Evolutionary conservation across 1,284 basidiomycete species (phyloP).

Genomic region (Cerrena zonata): DNA sequence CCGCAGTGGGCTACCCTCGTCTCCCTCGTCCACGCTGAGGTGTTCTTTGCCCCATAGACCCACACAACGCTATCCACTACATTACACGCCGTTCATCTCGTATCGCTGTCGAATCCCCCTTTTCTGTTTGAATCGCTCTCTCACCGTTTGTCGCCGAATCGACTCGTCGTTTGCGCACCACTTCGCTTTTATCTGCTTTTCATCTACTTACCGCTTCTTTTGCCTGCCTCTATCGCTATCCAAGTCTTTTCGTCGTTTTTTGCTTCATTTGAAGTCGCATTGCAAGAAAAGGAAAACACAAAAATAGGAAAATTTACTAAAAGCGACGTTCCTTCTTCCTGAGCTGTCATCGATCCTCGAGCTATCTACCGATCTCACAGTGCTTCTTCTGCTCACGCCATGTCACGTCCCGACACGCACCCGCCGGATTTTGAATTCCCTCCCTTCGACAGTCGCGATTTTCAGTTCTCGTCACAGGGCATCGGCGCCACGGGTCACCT

Average conservation of each 20-base stretch:
- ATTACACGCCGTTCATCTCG: constrained; percentile 15
- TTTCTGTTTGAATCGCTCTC: constrained; percentile 33
- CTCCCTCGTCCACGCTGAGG: constrained; percentile 1
- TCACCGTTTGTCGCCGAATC: constrained; percentile 29
- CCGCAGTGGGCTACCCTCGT: constrained; percentile 4
- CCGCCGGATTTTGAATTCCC: constrained; percentile 41
- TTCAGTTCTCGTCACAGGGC: constrained; percentile 6
- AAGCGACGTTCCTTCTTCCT: constrained; percentile 16
- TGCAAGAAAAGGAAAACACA: constrained; percentile 17
- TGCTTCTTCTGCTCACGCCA: constrained; percentile 20
- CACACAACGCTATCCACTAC: constrained; percentile 6
- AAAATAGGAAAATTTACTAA: constrained; percentile 15
- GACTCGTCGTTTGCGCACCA: constrained; percentile 30
- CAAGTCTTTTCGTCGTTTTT: constrained; percentile 19
- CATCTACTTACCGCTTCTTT: constrained; percentile 22
- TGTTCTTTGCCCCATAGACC: not conserved
- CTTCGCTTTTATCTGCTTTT: constrained; percentile 27
- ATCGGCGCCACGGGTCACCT: constrained; percentile 7
- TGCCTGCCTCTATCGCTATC: constrained; percentile 25
- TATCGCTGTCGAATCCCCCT: constrained; percentile 32
- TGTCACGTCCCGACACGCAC: constrained; percentile 36
- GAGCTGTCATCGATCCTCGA: constrained; percentile 12
- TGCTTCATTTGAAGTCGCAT: constrained; percentile 12
- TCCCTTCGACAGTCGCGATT: constrained; percentile 19
- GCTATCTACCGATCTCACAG: not conserved